These are phyloP conservation scores for Cotoneaster glaucophyllus DNA, from an alignment of 306 rosid species.

Conservation along the genomic window DNA sequence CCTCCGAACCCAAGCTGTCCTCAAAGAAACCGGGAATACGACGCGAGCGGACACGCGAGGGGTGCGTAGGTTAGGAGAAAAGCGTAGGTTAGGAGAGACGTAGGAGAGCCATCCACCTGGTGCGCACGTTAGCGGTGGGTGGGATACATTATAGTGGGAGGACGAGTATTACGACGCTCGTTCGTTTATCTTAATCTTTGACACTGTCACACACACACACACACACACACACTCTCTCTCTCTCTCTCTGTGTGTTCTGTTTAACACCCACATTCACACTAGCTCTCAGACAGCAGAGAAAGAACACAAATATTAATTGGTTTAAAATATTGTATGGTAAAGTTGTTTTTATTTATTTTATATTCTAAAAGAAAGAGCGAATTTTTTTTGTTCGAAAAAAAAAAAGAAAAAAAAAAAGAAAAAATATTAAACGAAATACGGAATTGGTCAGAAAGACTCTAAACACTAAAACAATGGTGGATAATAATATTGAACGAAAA, in stretches of 20 bases:
- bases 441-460: too few relatives aligned
- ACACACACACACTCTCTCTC: background rate
- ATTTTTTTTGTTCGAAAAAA: too few relatives aligned
- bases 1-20: background rate
- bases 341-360: too few relatives aligned
- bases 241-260: slow-evolving; percentile 18
- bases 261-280: background rate
- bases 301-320: too few relatives aligned
- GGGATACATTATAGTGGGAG: slow-evolving; percentile 39
- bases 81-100: background rate
- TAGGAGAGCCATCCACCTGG: slow-evolving; percentile 33
- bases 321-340: too few relatives aligned
- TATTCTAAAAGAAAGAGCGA: too few relatives aligned
- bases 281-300: too few relatives aligned
- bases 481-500: too few relatives aligned
- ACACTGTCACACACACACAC: background rate
- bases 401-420: too few relatives aligned
- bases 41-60: background rate
- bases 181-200: slow-evolving; percentile 23
- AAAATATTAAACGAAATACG: too few relatives aligned
- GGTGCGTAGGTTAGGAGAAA: slow-evolving; percentile 14
- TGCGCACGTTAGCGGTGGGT: slow-evolving; percentile 42
- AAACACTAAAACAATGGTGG: too few relatives aligned
- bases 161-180: slow-evolving; percentile 29
- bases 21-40: slow-evolving; percentile 16